phyloP scores from a whole-genome alignment of 2,329 filamentous ascomycete species.

The Xylariaceae sp. region DNA sequence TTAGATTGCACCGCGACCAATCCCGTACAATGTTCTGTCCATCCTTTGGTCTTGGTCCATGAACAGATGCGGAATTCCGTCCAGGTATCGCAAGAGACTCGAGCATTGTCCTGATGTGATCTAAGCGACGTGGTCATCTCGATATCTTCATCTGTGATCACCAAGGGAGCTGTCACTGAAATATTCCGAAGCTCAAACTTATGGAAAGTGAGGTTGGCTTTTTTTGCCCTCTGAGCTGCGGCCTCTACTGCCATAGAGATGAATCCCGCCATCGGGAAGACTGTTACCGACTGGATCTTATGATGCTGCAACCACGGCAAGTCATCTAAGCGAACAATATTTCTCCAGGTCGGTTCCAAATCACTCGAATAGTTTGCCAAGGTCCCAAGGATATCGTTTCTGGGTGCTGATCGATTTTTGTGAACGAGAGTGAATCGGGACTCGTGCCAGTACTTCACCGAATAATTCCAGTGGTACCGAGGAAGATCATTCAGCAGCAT shows the following conservation, averaged over 20 bases:
- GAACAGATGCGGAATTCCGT: constrained; percentile 54
- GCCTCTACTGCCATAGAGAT: constrained; percentile 49
- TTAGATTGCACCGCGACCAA: constrained; percentile 39
- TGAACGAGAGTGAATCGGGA: constrained; percentile 40
- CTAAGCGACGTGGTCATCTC: constrained; percentile 47
- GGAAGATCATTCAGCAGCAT: constrained; percentile 41
- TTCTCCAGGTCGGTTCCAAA: constrained; percentile 45
- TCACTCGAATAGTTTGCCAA: constrained; percentile 41
- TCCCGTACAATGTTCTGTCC: constrained; percentile 56
- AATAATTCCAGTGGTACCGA: constrained; percentile 45
- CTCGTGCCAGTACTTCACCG: constrained; percentile 44
- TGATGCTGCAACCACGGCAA: constrained; percentile 56
- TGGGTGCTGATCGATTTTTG: constrained; percentile 36
- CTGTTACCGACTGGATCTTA: constrained; percentile 49
- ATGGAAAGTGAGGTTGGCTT: constrained; percentile 33
- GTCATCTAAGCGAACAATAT: constrained; percentile 43
- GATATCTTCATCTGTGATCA: constrained; percentile 44
- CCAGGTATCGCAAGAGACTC: constrained; percentile 43
- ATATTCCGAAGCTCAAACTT: constrained; percentile 45
- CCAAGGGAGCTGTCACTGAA: constrained; percentile 41
- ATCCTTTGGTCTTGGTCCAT: constrained; percentile 46
- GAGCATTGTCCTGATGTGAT: constrained; percentile 38
- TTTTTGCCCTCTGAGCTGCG: constrained; percentile 33
- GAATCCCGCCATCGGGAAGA: constrained; percentile 52
- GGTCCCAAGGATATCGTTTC: constrained; percentile 44